Evolutionary conservation across 2,329 filamentous ascomycete species (phyloP).

Genomic region (Cladophialophora immunda): DNA sequence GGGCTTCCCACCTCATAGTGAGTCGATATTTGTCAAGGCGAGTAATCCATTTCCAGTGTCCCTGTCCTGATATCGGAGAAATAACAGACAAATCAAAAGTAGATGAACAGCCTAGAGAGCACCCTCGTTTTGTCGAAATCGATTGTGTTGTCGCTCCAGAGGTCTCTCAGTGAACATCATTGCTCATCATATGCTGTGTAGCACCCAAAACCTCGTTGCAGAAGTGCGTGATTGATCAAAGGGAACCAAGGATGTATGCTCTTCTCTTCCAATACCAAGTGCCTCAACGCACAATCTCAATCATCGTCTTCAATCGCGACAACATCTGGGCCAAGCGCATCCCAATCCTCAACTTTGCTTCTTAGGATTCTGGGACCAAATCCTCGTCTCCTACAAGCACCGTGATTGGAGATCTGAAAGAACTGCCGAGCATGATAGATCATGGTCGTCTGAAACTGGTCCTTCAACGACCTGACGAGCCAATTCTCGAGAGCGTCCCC

Average conservation of each 20-base stretch:
- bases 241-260: not conserved
- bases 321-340: slow-evolving; percentile 14
- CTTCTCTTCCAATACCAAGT: not conserved
- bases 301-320: slow-evolving; percentile 33
- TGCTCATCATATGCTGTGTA: too few species aligned
- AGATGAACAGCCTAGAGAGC: not conserved
- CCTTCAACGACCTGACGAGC: slow-evolving; percentile 22
- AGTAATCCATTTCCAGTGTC: not conserved
- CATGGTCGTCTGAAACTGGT: slow-evolving; percentile 22
- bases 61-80: not conserved
- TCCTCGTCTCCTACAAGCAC: slow-evolving; percentile 22
- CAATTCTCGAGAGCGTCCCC: slow-evolving; percentile 29
- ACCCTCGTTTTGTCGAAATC: not conserved
- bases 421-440: slow-evolving; percentile 26
- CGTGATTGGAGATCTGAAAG: slow-evolving; percentile 27
- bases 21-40: not conserved
- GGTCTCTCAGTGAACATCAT: too few species aligned
- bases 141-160: not conserved
- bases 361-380: slow-evolving; percentile 23
- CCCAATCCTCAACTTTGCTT: slow-evolving; percentile 23
- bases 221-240: not conserved
- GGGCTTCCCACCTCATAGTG: not conserved
- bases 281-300: slow-evolving; percentile 12
- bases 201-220: too few species aligned
- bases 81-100: not conserved